phyloP scores from a whole-genome alignment of 495 filamentous ascomycete species.

The Glonium stellatum region DNA sequence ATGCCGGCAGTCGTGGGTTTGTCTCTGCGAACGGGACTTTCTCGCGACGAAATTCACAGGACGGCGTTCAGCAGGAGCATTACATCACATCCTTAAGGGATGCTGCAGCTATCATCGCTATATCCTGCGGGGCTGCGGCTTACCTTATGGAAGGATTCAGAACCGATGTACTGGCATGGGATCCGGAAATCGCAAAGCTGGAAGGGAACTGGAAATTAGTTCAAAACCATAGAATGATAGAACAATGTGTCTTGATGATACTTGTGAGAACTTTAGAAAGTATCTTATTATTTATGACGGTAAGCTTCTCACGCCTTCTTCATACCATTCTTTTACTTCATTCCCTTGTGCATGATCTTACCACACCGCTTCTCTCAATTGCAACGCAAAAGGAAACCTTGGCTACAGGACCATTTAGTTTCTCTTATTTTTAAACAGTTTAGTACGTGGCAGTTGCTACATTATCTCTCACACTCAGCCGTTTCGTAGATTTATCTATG shows the following conservation, averaged over 20 bases:
- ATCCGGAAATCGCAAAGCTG: slow-evolving; percentile 10
- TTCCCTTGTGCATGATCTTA: too few species aligned
- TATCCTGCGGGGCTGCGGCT: slow-evolving; percentile 22
- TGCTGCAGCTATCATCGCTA: slow-evolving; percentile 13
- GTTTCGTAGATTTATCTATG: too few species aligned
- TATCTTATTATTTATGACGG: slow-evolving; percentile 1
- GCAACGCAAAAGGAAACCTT: too few species aligned
- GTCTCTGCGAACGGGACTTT: slow-evolving; percentile 28
- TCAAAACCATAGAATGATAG: slow-evolving; percentile 11
- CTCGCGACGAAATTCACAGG: slow-evolving; percentile 11
- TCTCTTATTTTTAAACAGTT: too few species aligned
- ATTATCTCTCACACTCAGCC: too few species aligned
- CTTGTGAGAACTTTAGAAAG: background rate
- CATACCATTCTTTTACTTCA: background rate
- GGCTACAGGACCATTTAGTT: too few species aligned
- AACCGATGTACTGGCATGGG: slow-evolving; percentile 22
- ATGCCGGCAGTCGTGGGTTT: slow-evolving; percentile 15
- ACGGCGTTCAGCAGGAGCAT: slow-evolving; percentile 12
- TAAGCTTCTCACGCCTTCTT: slow-evolving; percentile 2
- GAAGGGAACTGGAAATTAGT: slow-evolving; percentile 15
- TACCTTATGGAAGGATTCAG: slow-evolving; percentile 25
- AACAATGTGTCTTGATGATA: slow-evolving; percentile 13
- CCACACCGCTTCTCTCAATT: too few species aligned
- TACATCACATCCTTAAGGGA: slow-evolving; percentile 22
- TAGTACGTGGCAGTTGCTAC: too few species aligned